phyloP scores from a whole-genome alignment of 768 basidiomycete species.

The Suillus brevipes region DNA sequence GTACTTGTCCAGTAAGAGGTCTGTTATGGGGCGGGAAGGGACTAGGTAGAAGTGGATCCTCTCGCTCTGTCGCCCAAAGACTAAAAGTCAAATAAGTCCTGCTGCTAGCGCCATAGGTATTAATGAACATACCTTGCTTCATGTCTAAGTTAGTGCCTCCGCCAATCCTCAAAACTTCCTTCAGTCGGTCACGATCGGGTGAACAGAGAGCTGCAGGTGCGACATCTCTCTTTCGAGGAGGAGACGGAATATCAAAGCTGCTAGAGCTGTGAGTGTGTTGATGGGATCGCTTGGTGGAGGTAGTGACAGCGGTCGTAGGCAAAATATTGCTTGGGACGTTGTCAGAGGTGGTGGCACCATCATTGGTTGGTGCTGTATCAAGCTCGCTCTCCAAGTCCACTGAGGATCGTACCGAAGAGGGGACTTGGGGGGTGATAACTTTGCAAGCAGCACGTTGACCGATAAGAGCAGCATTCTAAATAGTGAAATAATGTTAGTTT shows the following conservation, averaged over 20 bases:
- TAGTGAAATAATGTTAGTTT: background rate
- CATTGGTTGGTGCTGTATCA: background rate
- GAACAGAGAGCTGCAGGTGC: background rate
- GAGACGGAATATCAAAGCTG: background rate
- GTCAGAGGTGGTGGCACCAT: slow-evolving; percentile 1
- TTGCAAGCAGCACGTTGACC: slow-evolving; percentile 1
- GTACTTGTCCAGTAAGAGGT: background rate
- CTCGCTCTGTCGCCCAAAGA: background rate
- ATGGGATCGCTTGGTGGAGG: slow-evolving; percentile 1
- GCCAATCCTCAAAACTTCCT: slow-evolving; percentile 1
- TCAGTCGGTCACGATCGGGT: slow-evolving; percentile 5
- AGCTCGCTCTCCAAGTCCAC: background rate
- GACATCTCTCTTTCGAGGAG: slow-evolving; percentile 3
- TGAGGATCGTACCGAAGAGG: background rate
- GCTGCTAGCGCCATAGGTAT: background rate
- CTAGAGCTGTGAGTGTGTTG: slow-evolving; percentile 3
- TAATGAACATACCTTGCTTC: slow-evolving; percentile 2
- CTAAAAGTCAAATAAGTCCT: background rate
- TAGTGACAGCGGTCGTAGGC: background rate
- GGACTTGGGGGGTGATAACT: background rate
- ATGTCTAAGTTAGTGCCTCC: slow-evolving; percentile 5
- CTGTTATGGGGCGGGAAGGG: background rate
- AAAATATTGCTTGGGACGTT: background rate
- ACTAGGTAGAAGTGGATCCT: background rate
- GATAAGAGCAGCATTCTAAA: background rate